Evolutionary conservation across 352 stramenopile genomes (phyloP), one percentile per base, ranked within the genome.

Genomic region (Plasmopara halstedii): DNA sequence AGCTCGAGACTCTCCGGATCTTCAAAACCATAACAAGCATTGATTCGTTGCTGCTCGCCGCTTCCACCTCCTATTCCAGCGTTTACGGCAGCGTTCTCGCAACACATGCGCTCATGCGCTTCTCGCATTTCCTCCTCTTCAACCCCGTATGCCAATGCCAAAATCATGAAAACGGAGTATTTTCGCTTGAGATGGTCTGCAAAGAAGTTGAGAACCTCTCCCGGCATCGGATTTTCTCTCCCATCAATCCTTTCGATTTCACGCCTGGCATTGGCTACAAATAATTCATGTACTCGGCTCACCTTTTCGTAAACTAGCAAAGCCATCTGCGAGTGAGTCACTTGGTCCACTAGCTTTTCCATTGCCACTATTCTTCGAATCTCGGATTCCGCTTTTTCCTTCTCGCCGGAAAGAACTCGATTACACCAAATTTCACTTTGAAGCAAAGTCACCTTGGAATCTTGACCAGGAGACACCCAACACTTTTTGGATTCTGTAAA

Each of bases 261-360:
- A 13, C 81, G 70, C 14, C 79, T 69, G 46, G 72, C 83, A 48
- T 90, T 93, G 3, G 81, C 74, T 6, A 74, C 59, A 50, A 90
- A 93, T 15, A 93, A 62, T 43, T 93, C 81, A 35, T 93, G 79
- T n/a, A 93, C 81, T 11, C 81, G 75, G 29, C 78, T 90, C 18
- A 93, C 81, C 57, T 93, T 93, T 40, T 93, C 81, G 46, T 93
- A 93, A 32, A 93, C 81, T 2, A 93, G 56, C 22, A 93, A 53
- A n/a, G 81, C 81, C 81, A 93, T 93, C 8, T 72, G 55, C 13
- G 78, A 64, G 42, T 67, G 79, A 5, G 76, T 87, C 22, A 93
- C 78, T 60, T 93, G 78, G 7, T 62, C 58, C 6, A 93, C 79
- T 2, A 93, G 56, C 42, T 88, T 90, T 44, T 93, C 78, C 81